Evolutionary conservation across 345 rosid species (phyloP).

Genomic region (Syzygium jambos): DNA sequence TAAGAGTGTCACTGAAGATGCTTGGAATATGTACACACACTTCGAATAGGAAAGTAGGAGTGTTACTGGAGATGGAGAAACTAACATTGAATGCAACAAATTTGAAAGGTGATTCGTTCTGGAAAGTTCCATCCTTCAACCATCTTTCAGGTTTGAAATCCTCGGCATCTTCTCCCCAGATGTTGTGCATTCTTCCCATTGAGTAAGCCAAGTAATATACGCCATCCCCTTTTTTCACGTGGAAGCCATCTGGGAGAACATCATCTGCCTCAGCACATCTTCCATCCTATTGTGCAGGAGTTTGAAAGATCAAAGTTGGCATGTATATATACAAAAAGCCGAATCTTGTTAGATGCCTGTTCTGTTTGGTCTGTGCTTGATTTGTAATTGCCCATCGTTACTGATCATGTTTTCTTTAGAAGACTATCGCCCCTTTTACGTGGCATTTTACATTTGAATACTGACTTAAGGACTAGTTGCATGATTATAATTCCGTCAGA

Average conservation of each 20-base stretch:
- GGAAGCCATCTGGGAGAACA: slow-evolving; percentile 56
- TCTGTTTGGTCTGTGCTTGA: not conserved
- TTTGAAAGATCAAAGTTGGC: not conserved
- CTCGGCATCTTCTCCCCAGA: slow-evolving; percentile 75
- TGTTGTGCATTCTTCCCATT: slow-evolving; percentile 70
- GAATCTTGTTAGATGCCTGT: not conserved
- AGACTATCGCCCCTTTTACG: not conserved
- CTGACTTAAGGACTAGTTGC: not conserved
- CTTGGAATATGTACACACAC: not conserved
- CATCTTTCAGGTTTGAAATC: slow-evolving; percentile 74
- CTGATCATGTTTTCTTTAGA: not conserved
- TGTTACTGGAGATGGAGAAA: not conserved
- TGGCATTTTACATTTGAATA: not conserved
- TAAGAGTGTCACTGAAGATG: not conserved
- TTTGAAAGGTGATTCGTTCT: slow-evolving; percentile 65
- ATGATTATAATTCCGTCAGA: not conserved
- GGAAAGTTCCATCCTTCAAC: slow-evolving; percentile 55
- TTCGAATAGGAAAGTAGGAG: not conserved
- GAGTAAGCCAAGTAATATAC: slow-evolving; percentile 50
- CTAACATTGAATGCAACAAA: slow-evolving; percentile 53
- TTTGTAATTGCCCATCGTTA: not conserved
- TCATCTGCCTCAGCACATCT: slow-evolving; percentile 58
- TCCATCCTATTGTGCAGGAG: slow-evolving; percentile 33
- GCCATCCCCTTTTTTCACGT: slow-evolving; percentile 52
- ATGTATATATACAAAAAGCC: not conserved